phyloP scores from a whole-genome alignment of 2,329 filamentous ascomycete species.

The Chrysosporium keratinophilum region DNA sequence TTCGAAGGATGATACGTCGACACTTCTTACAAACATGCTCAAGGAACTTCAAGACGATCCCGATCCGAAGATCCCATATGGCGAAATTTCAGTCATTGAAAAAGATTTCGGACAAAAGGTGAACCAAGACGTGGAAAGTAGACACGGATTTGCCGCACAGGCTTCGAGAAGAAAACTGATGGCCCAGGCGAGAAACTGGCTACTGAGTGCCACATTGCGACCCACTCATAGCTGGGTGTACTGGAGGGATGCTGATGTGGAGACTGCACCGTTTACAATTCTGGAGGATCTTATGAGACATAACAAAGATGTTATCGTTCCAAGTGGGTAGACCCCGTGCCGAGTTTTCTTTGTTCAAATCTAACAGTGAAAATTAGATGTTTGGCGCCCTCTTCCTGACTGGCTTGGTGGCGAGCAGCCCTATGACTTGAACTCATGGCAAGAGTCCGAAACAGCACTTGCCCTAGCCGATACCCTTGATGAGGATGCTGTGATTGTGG shows the following conservation, averaged over 20 bases:
- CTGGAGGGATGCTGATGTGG: conserved; percentile 96
- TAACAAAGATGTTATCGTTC: conserved; percentile 97
- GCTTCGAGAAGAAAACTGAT: conserved; percentile 89
- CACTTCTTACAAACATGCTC: conserved; percentile 63
- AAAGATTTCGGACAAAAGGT: conserved; percentile 99
- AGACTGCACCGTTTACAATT: conserved; percentile 93
- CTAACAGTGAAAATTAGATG: conserved; percentile 50
- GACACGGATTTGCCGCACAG: conserved; percentile 94
- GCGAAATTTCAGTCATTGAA: conserved; percentile 94
- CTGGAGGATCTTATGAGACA: conserved; percentile 96
- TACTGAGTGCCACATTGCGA: conserved; percentile 81
- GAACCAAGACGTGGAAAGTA: conserved; percentile 92
- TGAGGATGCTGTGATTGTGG: conserved; percentile 96
- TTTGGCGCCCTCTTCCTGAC: conserved; percentile 96
- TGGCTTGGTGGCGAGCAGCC: conserved; percentile 98
- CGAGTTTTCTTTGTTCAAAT: background rate
- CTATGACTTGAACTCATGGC: conserved; percentile 98
- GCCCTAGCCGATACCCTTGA: conserved; percentile 89
- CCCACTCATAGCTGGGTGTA: conserved; percentile 99
- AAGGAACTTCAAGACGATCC: conserved; percentile 68
- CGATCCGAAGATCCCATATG: conserved; percentile 72
- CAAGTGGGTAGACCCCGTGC: conserved; percentile 60
- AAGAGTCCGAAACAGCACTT: conserved; percentile 93
- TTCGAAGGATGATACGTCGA: conserved; percentile 82
- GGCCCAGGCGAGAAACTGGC: conserved; percentile 96